These are phyloP conservation scores for Penicillium subrubescens DNA, from an alignment of 495 filamentous ascomycete species.

Conservation along the genomic window DNA sequence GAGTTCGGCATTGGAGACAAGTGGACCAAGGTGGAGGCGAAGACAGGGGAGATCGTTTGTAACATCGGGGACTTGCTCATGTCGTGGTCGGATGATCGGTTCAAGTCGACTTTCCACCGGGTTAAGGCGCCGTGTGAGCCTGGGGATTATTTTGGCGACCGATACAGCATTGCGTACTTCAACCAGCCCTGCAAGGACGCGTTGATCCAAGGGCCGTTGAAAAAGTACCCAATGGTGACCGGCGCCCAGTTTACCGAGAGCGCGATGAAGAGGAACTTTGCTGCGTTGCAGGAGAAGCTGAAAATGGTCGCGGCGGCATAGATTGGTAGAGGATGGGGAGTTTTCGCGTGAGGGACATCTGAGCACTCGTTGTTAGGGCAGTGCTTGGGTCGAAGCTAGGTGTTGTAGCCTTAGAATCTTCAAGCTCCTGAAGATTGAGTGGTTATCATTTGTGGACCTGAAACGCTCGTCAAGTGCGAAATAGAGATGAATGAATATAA, in stretches of 20 bases:
- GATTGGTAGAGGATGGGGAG: neutral
- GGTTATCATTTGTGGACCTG: slow-evolving; percentile 16
- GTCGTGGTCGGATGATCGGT: slow-evolving; percentile 69
- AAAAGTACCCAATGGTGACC: slow-evolving; percentile 63
- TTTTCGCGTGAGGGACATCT: slow-evolving; percentile 20
- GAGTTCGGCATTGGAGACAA: slow-evolving; percentile 59
- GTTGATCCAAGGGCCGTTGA: slow-evolving; percentile 59
- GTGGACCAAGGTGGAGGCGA: slow-evolving; percentile 64
- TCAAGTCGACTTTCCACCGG: slow-evolving; percentile 66
- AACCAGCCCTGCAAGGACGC: slow-evolving; percentile 64
- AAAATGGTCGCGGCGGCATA: slow-evolving; percentile 26
- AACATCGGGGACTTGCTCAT: slow-evolving; percentile 72
- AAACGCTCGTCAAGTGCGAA: slow-evolving; percentile 18
- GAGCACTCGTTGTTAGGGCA: slow-evolving; percentile 14
- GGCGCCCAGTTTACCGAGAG: slow-evolving; percentile 58
- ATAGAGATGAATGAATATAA: slow-evolving; percentile 30
- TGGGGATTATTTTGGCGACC: slow-evolving; percentile 57
- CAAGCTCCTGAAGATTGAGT: neutral
- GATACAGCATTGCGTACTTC: slow-evolving; percentile 68
- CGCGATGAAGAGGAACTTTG: slow-evolving; percentile 63
- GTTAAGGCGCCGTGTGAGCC: slow-evolving; percentile 58
- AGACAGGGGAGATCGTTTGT: slow-evolving; percentile 61
- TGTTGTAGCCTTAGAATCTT: neutral
- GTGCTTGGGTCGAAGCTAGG: slow-evolving; percentile 1
- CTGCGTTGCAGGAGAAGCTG: slow-evolving; percentile 37